Percentiles rank a stretch among this genome's conserved stretches.
These are phyloP conservation scores for Chalara sp. DNA, from an alignment of 2,329 filamentous ascomycete species.

Conservation along the genomic window DNA sequence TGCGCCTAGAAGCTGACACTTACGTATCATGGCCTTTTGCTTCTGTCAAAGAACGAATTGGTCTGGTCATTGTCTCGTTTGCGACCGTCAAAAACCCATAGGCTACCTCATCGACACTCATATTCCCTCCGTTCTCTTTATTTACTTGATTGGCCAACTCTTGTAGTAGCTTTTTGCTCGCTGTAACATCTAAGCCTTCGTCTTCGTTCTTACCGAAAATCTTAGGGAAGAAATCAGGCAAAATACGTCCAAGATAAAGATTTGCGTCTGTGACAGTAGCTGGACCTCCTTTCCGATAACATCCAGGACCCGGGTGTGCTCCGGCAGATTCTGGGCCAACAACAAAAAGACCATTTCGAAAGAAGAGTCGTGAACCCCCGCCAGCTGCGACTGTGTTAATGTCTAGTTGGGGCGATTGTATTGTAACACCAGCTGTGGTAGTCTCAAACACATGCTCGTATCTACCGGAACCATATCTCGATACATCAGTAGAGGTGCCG, in stretches of 20 bases:
- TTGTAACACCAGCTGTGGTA: constrained; percentile 87
- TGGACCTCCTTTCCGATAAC: constrained; percentile 84
- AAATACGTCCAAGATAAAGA: constrained; percentile 58
- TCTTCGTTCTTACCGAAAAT: constrained; percentile 91
- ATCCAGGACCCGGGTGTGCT: constrained; percentile 83
- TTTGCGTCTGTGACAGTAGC: constrained; percentile 83
- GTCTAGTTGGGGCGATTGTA: constrained; percentile 85
- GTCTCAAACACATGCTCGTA: constrained; percentile 95
- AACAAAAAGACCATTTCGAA: constrained; percentile 82
- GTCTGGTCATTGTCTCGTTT: constrained; percentile 86
- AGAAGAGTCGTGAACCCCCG: constrained; percentile 79
- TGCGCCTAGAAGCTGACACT: too few species aligned
- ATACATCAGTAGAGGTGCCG: constrained; percentile 87
- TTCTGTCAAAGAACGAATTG: constrained; percentile 85
- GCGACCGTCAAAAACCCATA: constrained; percentile 86
- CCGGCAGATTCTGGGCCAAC: constrained; percentile 86
- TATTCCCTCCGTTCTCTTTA: constrained; percentile 60
- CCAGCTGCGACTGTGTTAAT: constrained; percentile 94
- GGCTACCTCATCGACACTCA: constrained; percentile 79
- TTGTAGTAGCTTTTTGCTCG: constrained; percentile 68
- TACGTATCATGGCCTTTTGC: constrained; percentile 85
- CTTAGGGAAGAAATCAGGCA: constrained; percentile 90
- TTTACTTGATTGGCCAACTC: constrained; percentile 75
- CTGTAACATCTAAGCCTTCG: constrained; percentile 67
- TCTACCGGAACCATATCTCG: constrained; percentile 74